These are phyloP conservation scores for Purshia tridentata DNA, from an alignment of 306 rosid species.

Conservation along the genomic window DNA sequence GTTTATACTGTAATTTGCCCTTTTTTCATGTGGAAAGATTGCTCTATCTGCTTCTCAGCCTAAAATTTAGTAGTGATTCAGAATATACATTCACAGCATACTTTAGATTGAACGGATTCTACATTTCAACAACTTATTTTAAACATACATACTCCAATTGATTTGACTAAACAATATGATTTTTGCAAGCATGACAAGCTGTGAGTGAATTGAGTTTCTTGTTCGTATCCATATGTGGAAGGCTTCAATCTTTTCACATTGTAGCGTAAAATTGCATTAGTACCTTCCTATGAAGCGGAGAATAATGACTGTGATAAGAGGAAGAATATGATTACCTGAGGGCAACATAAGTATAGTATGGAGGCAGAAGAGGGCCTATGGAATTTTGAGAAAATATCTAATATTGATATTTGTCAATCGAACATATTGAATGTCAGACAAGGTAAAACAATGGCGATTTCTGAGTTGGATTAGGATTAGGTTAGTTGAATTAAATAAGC, in stretches of 20 bases:
- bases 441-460: background rate
- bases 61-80: background rate
- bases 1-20: background rate
- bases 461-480: slow-evolving; percentile 9
- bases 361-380: background rate
- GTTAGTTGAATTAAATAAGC: background rate
- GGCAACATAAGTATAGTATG: background rate
- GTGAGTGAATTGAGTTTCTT: background rate
- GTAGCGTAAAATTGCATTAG: background rate
- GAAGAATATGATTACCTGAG: no score
- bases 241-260: background rate
- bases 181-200: background rate
- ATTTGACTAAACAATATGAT: background rate
- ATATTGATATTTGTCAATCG: background rate
- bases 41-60: background rate
- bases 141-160: background rate
- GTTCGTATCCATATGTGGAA: background rate
- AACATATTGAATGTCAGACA: background rate
- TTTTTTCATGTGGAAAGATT: background rate
- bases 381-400: background rate
- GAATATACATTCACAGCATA: no score
- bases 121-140: background rate
- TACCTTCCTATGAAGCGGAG: background rate
- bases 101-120: background rate
- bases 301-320: background rate